A percentile compares a stretch with the other conserved stretches of the same genome.
These are phyloP conservation scores for Fonsecaea nubica DNA, from an alignment of 2,329 filamentous ascomycete genomes.

Conservation along the genomic window DNA sequence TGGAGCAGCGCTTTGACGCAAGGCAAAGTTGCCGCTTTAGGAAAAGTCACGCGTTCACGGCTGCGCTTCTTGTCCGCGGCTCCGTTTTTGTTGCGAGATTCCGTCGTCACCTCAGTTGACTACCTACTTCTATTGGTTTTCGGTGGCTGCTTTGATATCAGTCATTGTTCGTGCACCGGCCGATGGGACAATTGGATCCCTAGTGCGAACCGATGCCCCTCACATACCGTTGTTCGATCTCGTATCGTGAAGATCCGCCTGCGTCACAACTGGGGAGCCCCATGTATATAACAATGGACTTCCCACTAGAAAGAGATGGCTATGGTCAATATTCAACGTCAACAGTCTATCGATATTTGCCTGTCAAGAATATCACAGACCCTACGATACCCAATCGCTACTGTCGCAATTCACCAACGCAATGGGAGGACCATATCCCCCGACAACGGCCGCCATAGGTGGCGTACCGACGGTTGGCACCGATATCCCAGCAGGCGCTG, in stretches of 20 bases:
- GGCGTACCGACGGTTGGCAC: slow-evolving; percentile 58
- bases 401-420: neutral
- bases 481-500: slow-evolving; percentile 61
- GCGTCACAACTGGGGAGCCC: neutral
- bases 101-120: neutral
- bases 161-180: neutral
- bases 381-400: neutral
- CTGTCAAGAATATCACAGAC: neutral
- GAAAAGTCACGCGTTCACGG: neutral
- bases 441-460: slow-evolving; percentile 44
- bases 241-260: neutral
- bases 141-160: neutral
- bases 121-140: neutral
- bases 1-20: neutral
- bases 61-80: neutral
- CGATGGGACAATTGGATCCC: neutral
- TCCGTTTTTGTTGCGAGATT: neutral
- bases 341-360: neutral
- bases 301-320: neutral
- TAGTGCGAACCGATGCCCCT: neutral
- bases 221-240: neutral
- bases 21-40: neutral
- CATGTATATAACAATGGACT: slow-evolving; percentile 8
- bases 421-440: slow-evolving; percentile 42
- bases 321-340: neutral